These are phyloP conservation scores for Wickerhamomyces subpelliculosus DNA, from an alignment of 805 yeast genomes.

Conservation along the genomic window DNA sequence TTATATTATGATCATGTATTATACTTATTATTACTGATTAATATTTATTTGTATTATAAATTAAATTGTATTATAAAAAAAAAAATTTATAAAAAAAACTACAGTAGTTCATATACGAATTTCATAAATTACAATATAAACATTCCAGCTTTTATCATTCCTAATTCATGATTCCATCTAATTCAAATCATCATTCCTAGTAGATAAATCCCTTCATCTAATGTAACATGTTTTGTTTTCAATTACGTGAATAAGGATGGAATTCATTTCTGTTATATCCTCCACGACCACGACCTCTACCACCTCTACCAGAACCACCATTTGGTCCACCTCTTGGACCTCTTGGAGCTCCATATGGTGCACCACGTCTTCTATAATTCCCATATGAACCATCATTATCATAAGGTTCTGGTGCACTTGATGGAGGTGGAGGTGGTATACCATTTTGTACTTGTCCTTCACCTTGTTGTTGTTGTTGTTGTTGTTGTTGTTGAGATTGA, in stretches of 20 bases:
- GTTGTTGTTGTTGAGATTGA: conserved; percentile 20
- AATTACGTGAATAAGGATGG: conserved; percentile 32
- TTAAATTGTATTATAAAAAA: no score
- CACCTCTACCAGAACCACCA: conserved; percentile 13
- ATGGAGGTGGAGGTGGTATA: conserved; percentile 14
- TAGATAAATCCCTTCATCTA: no score
- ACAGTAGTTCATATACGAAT: no score
- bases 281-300: conserved; percentile 14
- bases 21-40: no score
- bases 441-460: conserved; percentile 23
- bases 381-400: conserved; percentile 16
- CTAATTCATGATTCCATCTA: no score
- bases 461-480: conserved; percentile 20
- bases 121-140: no score
- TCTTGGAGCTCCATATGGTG: conserved; percentile 37
- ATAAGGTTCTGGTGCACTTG: background rate
- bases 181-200: no score
- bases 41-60: no score
- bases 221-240: conserved; percentile 4
- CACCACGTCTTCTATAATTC: conserved; percentile 18
- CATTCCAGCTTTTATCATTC: no score
- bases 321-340: conserved; percentile 41
- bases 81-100: no score
- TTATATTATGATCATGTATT: no score
- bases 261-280: conserved; percentile 26